These are phyloP conservation scores for Clarireedia monteithiana DNA, from an alignment of 2,329 filamentous ascomycete genomes.

Conservation along the genomic window DNA sequence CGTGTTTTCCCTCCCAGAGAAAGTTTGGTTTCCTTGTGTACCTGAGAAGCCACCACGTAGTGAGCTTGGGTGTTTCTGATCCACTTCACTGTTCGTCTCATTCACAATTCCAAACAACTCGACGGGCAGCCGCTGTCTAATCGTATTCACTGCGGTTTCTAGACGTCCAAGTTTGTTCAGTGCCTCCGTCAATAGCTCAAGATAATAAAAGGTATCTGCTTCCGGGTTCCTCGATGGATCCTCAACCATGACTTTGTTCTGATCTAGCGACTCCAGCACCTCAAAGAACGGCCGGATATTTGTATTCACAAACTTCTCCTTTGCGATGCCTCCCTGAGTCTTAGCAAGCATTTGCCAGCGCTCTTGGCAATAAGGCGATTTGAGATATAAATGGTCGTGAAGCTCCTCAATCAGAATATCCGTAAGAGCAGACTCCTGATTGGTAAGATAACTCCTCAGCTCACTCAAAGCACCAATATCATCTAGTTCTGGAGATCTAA, in stretches of 20 bases:
- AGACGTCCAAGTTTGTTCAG: conserved; percentile 83
- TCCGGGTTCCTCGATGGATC: conserved; percentile 92
- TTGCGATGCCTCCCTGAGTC: conserved; percentile 44
- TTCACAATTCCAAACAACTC: conserved; percentile 92
- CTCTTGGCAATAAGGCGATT: conserved; percentile 95
- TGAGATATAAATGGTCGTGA: conserved; percentile 94
- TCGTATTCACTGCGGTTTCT: conserved; percentile 77
- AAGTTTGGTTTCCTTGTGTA: conserved; percentile 51
- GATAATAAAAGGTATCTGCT: conserved; percentile 90
- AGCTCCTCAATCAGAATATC: conserved; percentile 97
- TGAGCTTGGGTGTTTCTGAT: conserved; percentile 83
- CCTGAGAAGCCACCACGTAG: conserved; percentile 46
- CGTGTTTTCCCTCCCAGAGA: conserved; percentile 63
- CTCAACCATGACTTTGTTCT: conserved; percentile 60
- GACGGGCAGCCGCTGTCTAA: conserved; percentile 88
- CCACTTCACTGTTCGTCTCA: conserved; percentile 89
- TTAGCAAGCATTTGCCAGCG: conserved; percentile 81
- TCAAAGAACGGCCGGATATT: conserved; percentile 46
- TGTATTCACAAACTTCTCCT: conserved; percentile 37
- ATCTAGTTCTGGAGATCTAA: conserved; percentile 83
- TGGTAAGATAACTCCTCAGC: conserved; percentile 77
- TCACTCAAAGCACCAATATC: conserved; percentile 85
- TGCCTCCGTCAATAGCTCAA: conserved; percentile 78
- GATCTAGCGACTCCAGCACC: conserved; percentile 53
- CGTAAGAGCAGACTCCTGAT: conserved; percentile 85